phyloP scores from a whole-genome alignment of 192 early-diverging fungal species.

The Kickxella alabastrina region DNA sequence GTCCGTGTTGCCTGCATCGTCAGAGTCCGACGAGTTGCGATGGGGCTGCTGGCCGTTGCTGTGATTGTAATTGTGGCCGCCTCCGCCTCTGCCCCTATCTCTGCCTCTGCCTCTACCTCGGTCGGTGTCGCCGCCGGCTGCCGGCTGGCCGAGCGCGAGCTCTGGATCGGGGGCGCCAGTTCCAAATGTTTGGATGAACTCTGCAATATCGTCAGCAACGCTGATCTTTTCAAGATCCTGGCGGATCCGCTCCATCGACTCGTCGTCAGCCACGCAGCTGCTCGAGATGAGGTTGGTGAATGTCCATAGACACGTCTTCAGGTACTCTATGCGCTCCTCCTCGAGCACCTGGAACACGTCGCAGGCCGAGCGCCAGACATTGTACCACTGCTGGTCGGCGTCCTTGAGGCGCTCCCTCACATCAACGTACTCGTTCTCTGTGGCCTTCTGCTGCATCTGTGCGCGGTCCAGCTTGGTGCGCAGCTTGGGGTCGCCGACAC shows the following conservation, averaged over 20 bases:
- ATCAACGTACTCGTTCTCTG: constrained; percentile 47
- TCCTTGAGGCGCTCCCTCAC: constrained; percentile 31
- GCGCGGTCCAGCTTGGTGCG: constrained; percentile 42
- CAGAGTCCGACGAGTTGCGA: background rate
- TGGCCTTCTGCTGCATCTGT: constrained; percentile 29
- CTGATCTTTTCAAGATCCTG: constrained; percentile 62
- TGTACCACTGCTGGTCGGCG: constrained; percentile 45
- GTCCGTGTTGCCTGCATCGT: background rate
- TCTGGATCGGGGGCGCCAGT: constrained; percentile 52
- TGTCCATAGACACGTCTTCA: constrained; percentile 62
- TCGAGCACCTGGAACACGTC: constrained; percentile 56
- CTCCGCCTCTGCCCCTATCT: too few relatives aligned
- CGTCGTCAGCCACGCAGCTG: constrained; percentile 66
- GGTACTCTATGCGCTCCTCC: constrained; percentile 68
- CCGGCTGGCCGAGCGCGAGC: too few relatives aligned
- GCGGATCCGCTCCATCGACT: constrained; percentile 72
- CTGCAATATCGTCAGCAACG: constrained; percentile 59
- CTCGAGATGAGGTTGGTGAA: constrained; percentile 73
- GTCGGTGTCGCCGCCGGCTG: too few relatives aligned
- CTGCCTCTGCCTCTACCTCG: too few relatives aligned
- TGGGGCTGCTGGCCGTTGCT: background rate
- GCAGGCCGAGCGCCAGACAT: constrained; percentile 48
- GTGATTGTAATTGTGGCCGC: background rate
- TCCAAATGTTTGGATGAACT: constrained; percentile 59
- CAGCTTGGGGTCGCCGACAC: constrained; percentile 39